Evolutionary conservation across 306 rosid species (phyloP).

Genomic region (Vachellia pachyceras): DNA sequence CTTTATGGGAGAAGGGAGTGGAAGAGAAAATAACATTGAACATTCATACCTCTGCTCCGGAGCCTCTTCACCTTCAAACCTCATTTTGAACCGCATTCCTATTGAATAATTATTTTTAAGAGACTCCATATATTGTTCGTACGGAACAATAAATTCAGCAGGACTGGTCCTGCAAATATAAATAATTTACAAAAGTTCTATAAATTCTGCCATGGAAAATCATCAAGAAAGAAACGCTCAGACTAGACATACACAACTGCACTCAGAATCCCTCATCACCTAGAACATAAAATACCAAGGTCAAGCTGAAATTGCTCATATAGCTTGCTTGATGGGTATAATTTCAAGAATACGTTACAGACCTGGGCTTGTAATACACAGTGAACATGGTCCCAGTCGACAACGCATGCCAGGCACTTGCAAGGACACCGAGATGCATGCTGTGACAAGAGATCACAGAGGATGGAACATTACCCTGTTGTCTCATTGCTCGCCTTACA

Average conservation of each 20-base stretch:
- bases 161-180: slow-evolving; percentile 81
- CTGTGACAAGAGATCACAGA: slow-evolving; percentile 98
- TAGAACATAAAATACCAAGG: background rate
- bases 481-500: slow-evolving; percentile 99
- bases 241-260: background rate
- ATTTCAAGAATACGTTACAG: background rate
- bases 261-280: background rate
- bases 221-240: background rate
- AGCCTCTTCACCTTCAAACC: slow-evolving; percentile 98
- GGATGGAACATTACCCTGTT: slow-evolving; percentile 86
- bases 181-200: slow-evolving; percentile 14
- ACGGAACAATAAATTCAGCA: slow-evolving; percentile 89
- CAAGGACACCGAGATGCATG: slow-evolving; percentile 99
- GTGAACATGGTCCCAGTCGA: slow-evolving; percentile 89
- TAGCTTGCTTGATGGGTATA: background rate
- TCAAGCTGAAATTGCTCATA: background rate
- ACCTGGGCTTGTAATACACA: slow-evolving; percentile 98
- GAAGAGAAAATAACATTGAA: background rate
- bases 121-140: slow-evolving; percentile 86
- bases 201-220: slow-evolving; percentile 9
- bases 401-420: slow-evolving; percentile 97
- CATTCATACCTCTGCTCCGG: slow-evolving; percentile 89
- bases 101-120: slow-evolving; percentile 70
- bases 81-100: slow-evolving; percentile 96
- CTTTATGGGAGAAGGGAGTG: too few relatives aligned